Conservation (phyloP, 768 basidiomycete species). For the Kwoniella dendrophila region DNA sequence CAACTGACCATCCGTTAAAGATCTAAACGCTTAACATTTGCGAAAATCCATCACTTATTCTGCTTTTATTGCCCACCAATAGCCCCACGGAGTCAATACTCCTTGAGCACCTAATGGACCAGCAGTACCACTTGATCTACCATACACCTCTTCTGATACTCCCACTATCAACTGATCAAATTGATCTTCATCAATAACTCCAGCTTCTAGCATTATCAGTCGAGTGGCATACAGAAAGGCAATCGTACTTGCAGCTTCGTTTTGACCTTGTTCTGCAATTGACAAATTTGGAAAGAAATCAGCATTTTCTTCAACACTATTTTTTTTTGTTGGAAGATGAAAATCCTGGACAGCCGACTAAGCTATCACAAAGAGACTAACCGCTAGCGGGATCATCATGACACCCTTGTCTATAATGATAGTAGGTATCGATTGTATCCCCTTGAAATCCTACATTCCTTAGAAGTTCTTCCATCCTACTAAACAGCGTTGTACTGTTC, state of each 20-base stretch:
- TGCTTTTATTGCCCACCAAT: constrained; percentile 24
- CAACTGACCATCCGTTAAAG: too few species aligned
- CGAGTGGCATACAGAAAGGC: constrained; percentile 15
- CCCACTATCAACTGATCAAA: constrained; percentile 12
- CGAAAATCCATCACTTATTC: too few species aligned
- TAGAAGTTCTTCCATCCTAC: constrained; percentile 11
- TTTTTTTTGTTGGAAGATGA: background rate
- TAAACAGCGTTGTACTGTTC: constrained; percentile 8
- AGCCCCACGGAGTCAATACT: constrained; percentile 24
- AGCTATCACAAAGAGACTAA: background rate
- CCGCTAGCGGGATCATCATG: constrained; percentile 12
- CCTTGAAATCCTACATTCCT: constrained; percentile 15
- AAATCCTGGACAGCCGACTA: background rate
- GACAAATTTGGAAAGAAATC: too few species aligned
- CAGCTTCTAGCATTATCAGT: constrained; percentile 19
- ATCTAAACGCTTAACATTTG: too few species aligned
- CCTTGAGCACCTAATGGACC: constrained; percentile 21
- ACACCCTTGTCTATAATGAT: constrained; percentile 25
- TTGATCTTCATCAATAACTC: constrained; percentile 1
- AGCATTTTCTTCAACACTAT: background rate
- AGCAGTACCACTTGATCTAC: constrained; percentile 15
- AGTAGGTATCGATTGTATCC: constrained; percentile 12
- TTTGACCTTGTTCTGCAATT: constrained; percentile 2
- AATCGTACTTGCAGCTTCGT: constrained; percentile 3
- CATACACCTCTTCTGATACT: constrained; percentile 7